phyloP scores from a whole-genome alignment of 108 stramenopile genomes.

The Epipyxis sp. region DNA sequence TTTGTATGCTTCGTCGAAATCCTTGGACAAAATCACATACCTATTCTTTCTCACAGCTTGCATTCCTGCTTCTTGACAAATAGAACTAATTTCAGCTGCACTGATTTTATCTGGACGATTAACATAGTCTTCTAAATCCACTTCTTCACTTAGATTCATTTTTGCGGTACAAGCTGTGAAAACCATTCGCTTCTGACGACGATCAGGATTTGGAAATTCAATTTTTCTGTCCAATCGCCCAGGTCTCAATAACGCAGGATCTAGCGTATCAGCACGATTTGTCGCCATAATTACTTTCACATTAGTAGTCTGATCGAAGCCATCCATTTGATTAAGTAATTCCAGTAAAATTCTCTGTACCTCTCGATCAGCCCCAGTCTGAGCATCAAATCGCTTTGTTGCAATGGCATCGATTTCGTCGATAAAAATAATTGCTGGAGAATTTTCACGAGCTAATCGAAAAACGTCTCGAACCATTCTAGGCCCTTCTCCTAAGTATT shows the following conservation, averaged over 20 bases:
- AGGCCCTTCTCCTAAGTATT: conserved; percentile 98
- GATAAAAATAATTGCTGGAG: conserved; percentile 95
- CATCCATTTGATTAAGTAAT: conserved; percentile 99
- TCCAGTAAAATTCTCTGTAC: conserved; percentile 98
- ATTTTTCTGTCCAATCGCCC: conserved; percentile 98
- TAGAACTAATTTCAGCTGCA: conserved; percentile 87
- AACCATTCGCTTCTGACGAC: conserved; percentile 98
- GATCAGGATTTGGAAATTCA: conserved; percentile 96
- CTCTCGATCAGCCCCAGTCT: conserved; percentile 95
- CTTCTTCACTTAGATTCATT: conserved; percentile 83
- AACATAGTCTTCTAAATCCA: conserved; percentile 97
- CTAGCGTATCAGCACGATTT: conserved; percentile 96
- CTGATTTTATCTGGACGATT: conserved; percentile 95
- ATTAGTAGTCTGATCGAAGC: conserved; percentile 97
- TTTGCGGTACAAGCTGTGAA: conserved; percentile 96
- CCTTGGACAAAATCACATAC: conserved; percentile 94
- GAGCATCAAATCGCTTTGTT: conserved; percentile 98
- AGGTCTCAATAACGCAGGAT: conserved; percentile 95
- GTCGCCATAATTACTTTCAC: conserved; percentile 99
- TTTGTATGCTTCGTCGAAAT: conserved; percentile 99
- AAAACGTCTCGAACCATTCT: conserved; percentile 99
- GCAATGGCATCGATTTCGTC: conserved; percentile 99
- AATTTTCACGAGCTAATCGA: conserved; percentile 94
- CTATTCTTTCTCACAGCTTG: conserved; percentile 97
- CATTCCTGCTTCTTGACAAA: conserved; percentile 93